Evolutionary conservation across 495 filamentous ascomycete species (phyloP).

Genomic region (Aspergillus carlsbadensis): DNA sequence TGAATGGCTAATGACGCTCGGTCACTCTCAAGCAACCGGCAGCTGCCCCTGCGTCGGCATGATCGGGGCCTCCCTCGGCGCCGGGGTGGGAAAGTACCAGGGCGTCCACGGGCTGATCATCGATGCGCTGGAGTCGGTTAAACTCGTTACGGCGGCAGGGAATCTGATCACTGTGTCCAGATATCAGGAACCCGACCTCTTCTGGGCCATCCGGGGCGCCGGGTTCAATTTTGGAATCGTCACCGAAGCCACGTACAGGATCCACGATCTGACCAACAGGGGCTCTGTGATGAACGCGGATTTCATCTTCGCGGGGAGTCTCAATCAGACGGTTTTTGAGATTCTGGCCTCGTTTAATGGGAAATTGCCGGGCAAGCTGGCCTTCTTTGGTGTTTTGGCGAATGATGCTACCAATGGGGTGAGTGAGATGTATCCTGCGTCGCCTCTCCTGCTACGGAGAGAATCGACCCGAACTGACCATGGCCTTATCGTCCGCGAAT

Average conservation of each 20-base stretch:
- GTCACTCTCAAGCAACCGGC: conserved; percentile 14
- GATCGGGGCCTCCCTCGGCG: conserved; percentile 39
- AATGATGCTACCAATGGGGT: too few species aligned
- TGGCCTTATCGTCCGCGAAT: too few species aligned
- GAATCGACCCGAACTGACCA: too few species aligned
- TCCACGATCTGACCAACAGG: conserved; percentile 25
- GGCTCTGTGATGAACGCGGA: conserved; percentile 30
- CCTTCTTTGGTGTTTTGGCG: too few species aligned
- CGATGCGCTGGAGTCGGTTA: conserved; percentile 32
- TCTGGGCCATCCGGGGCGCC: conserved; percentile 27
- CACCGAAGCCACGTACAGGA: conserved; percentile 33
- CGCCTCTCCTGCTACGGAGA: too few species aligned
- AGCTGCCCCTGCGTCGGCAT: conserved; percentile 29
- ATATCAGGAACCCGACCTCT: conserved; percentile 42
- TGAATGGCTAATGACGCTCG: background rate
- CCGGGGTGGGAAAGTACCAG: conserved; percentile 33
- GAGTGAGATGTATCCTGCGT: too few species aligned
- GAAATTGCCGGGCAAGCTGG: too few species aligned
- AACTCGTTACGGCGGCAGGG: conserved; percentile 32
- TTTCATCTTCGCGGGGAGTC: conserved; percentile 19
- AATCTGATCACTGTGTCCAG: conserved; percentile 30
- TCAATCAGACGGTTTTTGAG: conserved; percentile 23
- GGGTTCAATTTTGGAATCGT: conserved; percentile 53
- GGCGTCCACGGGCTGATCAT: conserved; percentile 36
- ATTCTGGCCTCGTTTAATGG: conserved; percentile 22